Evolutionary conservation across 352 stramenopile species (phyloP).

Genomic region (Pythium phragmiticola): DNA sequence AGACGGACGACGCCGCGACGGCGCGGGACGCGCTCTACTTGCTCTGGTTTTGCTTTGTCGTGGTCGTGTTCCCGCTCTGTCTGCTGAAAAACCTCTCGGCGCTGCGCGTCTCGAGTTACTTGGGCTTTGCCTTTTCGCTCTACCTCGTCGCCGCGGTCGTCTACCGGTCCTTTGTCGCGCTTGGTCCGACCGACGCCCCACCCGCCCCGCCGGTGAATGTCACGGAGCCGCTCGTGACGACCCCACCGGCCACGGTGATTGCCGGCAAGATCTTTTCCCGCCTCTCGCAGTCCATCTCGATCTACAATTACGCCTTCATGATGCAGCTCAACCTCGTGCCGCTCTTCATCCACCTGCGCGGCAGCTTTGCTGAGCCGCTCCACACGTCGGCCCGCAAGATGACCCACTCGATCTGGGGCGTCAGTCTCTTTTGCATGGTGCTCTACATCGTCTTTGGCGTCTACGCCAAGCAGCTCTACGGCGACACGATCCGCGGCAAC

Average conservation of each 20-base stretch:
- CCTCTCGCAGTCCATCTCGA: slow-evolving; percentile 55
- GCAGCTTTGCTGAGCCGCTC: slow-evolving; percentile 54
- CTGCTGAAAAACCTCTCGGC: slow-evolving; percentile 72
- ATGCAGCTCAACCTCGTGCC: slow-evolving; percentile 81
- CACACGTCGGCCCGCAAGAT: slow-evolving; percentile 48
- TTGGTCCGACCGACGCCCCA: background rate
- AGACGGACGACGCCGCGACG: slow-evolving; percentile 29
- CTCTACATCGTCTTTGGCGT: slow-evolving; percentile 64
- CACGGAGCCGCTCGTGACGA: slow-evolving; percentile 8
- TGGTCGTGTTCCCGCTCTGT: slow-evolving; percentile 61
- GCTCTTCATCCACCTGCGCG: slow-evolving; percentile 68
- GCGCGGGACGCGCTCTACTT: slow-evolving; percentile 42
- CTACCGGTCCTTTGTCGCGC: slow-evolving; percentile 50
- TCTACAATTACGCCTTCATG: slow-evolving; percentile 88
- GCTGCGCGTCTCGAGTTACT: slow-evolving; percentile 70
- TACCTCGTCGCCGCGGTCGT: slow-evolving; percentile 66
- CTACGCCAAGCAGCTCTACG: slow-evolving; percentile 55
- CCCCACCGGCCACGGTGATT: slow-evolving; percentile 8
- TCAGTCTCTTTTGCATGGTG: slow-evolving; percentile 53
- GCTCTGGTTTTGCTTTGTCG: slow-evolving; percentile 59
- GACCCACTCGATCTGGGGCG: slow-evolving; percentile 46
- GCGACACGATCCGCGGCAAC: slow-evolving; percentile 56
- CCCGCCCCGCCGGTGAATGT: slow-evolving; percentile 1
- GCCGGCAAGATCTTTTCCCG: slow-evolving; percentile 37
- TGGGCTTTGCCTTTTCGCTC: slow-evolving; percentile 66